Base-by-base conservation (phyloP, 2,329 filamentous ascomycete genomes). In the Parafenestella ontariensis region DNA sequence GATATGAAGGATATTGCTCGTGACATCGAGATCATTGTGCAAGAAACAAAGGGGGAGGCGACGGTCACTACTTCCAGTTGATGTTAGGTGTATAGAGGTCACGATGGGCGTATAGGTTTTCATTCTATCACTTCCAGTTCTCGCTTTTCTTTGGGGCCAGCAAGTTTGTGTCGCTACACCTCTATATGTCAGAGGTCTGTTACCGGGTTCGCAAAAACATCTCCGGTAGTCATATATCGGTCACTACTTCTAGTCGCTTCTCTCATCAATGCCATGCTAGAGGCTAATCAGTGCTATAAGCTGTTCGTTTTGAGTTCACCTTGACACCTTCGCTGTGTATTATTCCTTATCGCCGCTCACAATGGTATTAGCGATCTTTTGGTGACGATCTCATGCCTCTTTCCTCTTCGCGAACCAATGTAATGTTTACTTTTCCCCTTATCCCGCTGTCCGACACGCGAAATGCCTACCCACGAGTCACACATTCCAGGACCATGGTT, bases 11-110 rank as follows among this genome's bases (percentile, higher is more conserved):
- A 34, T 1, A 50, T 57, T 36, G 10, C 24, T 23, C 46, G 46
- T 31, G 54, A 57, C 0, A 23, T 57, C 21, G 51, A 57, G 1
- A 18, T 11, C 2, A 53, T 56, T 8, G 26, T 46, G 6, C 34
- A 34, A 43, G 33, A 34, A 40, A 28, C 23, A 9, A 46, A 3
- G 10, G 11, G 9, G 11, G 3, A 21, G 9, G 6, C 36, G 11
- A 17, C 36, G 5, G 36, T 34, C 1, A 5, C 31, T n/a, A 17
- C 31, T 8, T 17, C 31, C 13, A 34, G 4, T n/a, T 17, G 15
- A 8, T 4, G 15, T 4, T 15, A 34, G 3, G 31, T n/a, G 13
- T 34, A 8, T 17, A 8, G 13, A 17, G 3, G 4, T 17, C 8
- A 17, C 31, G 3, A 17, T 17, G 5, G n/a, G n/a, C n/a, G n/a